Percentiles rank a stretch among this genome's conserved stretches.
Evolutionary conservation across 2,329 filamentous ascomycete genomes (phyloP).

Genomic region (Sporothrix mexicana): DNA sequence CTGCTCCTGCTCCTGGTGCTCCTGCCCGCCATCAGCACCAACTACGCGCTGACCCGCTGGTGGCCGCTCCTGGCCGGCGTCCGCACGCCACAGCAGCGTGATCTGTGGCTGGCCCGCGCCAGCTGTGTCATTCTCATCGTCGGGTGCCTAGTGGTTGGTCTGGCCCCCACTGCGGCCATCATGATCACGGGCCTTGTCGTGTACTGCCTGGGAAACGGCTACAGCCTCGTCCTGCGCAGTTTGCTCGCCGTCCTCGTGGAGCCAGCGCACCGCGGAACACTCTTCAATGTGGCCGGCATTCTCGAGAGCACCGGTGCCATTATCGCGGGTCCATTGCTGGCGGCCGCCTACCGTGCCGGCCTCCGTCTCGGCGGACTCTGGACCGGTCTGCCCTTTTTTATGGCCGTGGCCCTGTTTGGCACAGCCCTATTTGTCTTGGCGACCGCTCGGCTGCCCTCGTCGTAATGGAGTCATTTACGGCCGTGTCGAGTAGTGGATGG

Average conservation of each 20-base stretch:
- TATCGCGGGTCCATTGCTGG: slow-evolving; percentile 26
- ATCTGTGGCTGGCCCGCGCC: neutral
- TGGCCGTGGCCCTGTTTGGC: slow-evolving; percentile 16
- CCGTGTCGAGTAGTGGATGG: slow-evolving; percentile 1
- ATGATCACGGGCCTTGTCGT: slow-evolving; percentile 26
- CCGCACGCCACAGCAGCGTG: neutral
- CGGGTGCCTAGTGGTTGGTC: neutral
- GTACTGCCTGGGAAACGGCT: slow-evolving; percentile 25
- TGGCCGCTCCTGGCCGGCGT: neutral
- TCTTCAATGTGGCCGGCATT: neutral
- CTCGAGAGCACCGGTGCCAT: slow-evolving; percentile 25
- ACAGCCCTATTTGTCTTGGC: slow-evolving; percentile 10
- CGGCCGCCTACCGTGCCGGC: slow-evolving; percentile 25
- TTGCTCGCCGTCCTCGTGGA: slow-evolving; percentile 22
- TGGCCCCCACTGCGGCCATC: neutral
- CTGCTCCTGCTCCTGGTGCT: slow-evolving; percentile 24
- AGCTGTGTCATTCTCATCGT: neutral
- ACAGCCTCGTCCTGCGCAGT: slow-evolving; percentile 23
- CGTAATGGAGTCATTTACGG: neutral
- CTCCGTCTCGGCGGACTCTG: slow-evolving; percentile 21
- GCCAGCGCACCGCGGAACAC: neutral
- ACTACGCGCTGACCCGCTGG: neutral
- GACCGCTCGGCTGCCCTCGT: neutral
- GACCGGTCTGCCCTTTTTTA: slow-evolving; percentile 27
- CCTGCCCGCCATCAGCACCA: slow-evolving; percentile 2